Percentiles rank a stretch among this genome's conserved stretches.
Evolutionary conservation across 495 filamentous ascomycete genomes (phyloP).

Genomic region (Xylaria sp.): DNA sequence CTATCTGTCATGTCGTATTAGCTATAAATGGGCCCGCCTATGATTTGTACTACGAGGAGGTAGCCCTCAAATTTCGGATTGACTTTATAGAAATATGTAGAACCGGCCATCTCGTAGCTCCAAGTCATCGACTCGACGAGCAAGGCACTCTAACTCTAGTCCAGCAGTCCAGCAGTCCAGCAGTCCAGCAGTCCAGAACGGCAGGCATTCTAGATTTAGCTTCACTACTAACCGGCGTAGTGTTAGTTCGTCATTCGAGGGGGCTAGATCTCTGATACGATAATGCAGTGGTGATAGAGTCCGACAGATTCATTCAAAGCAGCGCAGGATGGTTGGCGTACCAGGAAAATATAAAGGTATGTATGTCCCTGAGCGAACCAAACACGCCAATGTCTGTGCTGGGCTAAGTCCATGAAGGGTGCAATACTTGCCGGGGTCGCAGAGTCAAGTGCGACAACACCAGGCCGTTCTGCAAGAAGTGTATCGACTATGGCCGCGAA

Average conservation of each 20-base stretch:
- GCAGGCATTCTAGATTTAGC: neutral
- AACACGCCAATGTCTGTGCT: neutral
- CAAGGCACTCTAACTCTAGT: constrained; percentile 14
- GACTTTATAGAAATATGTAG: constrained; percentile 11
- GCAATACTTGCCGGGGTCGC: constrained; percentile 52
- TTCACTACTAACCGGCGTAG: neutral
- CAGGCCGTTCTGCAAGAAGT: constrained; percentile 67
- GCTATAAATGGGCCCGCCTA: constrained; percentile 3
- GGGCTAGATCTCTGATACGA: neutral
- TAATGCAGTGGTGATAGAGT: constrained; percentile 10
- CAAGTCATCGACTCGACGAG: neutral
- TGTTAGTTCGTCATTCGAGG: neutral
- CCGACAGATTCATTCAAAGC: neutral
- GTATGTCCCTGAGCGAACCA: neutral
- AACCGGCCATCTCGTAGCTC: neutral
- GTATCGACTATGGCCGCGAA: constrained; percentile 66
- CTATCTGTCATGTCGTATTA: constrained; percentile 22
- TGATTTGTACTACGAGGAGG: constrained; percentile 10
- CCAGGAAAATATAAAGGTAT: constrained; percentile 55
- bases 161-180: too few species aligned
- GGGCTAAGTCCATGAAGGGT: constrained; percentile 32
- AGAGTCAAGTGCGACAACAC: constrained; percentile 65
- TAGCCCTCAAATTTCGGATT: neutral
- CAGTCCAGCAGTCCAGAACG: too few species aligned
- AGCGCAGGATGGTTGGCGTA: constrained; percentile 51